Conservation (phyloP, 2,329 filamentous ascomycete genomes). For the Neofusicoccum kwambonambiense region DNA sequence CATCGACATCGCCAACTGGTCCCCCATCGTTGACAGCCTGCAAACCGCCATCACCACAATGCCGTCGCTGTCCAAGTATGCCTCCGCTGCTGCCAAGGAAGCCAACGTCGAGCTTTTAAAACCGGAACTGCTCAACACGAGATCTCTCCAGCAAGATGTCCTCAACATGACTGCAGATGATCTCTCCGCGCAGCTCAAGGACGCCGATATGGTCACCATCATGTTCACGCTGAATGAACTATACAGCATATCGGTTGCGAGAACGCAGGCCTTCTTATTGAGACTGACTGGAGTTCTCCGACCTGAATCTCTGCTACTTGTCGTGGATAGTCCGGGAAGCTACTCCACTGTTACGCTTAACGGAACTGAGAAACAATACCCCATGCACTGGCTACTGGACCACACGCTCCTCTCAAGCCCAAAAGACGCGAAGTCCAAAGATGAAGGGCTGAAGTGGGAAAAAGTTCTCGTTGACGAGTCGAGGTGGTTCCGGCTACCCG, state of each 20-base stretch:
- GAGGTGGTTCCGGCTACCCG: slow-evolving; percentile 74
- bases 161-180: slow-evolving; percentile 41
- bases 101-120: slow-evolving; percentile 40
- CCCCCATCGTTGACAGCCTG: slow-evolving; percentile 59
- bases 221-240: slow-evolving; percentile 97
- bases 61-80: slow-evolving; percentile 47
- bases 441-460: slow-evolving; percentile 56
- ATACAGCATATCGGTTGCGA: slow-evolving; percentile 72
- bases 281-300: slow-evolving; percentile 60
- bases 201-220: slow-evolving; percentile 64
- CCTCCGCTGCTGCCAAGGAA: slow-evolving; percentile 45
- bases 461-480: slow-evolving; percentile 75
- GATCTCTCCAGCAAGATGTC: slow-evolving; percentile 47
- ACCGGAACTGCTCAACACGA: slow-evolving; percentile 40
- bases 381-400: slow-evolving; percentile 91
- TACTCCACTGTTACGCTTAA: slow-evolving; percentile 78
- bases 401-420: slow-evolving; percentile 64
- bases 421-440: slow-evolving; percentile 16
- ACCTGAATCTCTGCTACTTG: slow-evolving; percentile 67
- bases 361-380: slow-evolving; percentile 65
- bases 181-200: slow-evolving; percentile 32
- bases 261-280: slow-evolving; percentile 75
- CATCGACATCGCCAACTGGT: slow-evolving; percentile 85
- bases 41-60: slow-evolving; percentile 55
- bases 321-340: slow-evolving; percentile 90